Base-by-base conservation (phyloP, 176 grass and related monocot species). In the Carex kokanica region DNA sequence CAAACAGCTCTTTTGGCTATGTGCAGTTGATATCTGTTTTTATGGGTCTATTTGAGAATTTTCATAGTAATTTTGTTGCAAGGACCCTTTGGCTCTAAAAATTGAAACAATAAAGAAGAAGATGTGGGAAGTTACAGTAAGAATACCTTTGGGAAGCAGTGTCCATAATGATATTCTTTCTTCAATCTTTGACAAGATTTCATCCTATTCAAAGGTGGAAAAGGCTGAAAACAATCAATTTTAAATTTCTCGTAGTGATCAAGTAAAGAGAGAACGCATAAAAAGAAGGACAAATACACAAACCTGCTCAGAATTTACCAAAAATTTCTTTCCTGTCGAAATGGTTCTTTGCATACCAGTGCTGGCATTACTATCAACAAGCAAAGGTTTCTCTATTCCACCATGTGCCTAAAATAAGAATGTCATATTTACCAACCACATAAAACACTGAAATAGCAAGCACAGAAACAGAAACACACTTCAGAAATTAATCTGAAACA, bases 101-200 rank as follows among this genome's bases (percentile, higher is more conserved):
- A 7, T 17, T 40, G 6, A 25, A 75, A 52, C 0, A 7, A 49
- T 51, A 15, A 53, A 52, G 1, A 40, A 40, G 2, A 52, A 75
- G 13, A 27, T 0, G 14, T 75, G 12, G 5, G 6, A 18, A 34
- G 11, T 60, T 6, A 9, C 51, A 60, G 13, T 73, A 47, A 80
- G 29, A 36, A 34, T 88, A 93, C 95, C 95, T 94, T 87, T 91
- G 80, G 95, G 92, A 93, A 98, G 89, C 90, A 98, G 90, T 66
- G 85, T 94, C 95, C 92, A 93, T 55, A 86, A 36, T 82, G 95
- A 93, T 84, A 98, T 93, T 93, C 84, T 93, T 79, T 94, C 88
- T 78, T 98, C 90, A 43, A 98, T 91, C 64, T 85, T 90, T 32
- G 87, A 91, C 74, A 93, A 72, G 80, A 88, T 29, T 45, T 53